Conservation (phyloP, 441 rosid species). For the Theobroma grandiflorum region DNA sequence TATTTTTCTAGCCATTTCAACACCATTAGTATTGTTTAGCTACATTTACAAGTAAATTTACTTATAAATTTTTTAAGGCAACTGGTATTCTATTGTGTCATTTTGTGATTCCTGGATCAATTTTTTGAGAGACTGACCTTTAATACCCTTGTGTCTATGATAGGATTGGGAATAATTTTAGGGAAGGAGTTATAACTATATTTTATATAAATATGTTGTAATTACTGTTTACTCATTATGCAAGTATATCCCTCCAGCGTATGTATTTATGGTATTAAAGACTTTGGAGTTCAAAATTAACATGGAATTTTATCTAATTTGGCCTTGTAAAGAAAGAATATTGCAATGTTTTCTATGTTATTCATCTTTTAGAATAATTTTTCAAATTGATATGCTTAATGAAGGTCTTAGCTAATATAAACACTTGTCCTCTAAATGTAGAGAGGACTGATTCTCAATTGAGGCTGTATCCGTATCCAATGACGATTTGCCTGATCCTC, state of each 20-base stretch:
- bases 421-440: conserved; percentile 27
- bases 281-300: too few species aligned
- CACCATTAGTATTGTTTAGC: not conserved
- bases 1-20: not conserved
- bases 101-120: not conserved
- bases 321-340: not conserved
- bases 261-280: too few species aligned
- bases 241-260: too few species aligned
- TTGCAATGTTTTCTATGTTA: not conserved
- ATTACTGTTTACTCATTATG: not conserved
- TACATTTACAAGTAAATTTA: conserved; percentile 9
- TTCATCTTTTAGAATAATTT: not conserved
- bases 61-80: not conserved
- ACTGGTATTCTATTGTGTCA: not conserved
- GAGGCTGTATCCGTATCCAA: conserved; percentile 27
- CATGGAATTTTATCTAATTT: not conserved
- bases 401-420: conserved; percentile 7
- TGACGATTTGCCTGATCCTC: conserved; percentile 29
- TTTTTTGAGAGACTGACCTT: not conserved
- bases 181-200: not conserved
- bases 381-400: conserved; percentile 10
- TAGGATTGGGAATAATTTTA: conserved; percentile 6
- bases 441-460: conserved; percentile 33
- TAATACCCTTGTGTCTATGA: not conserved
- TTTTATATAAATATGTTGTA: not conserved